A percentile compares a stretch with the other conserved stretches of the same genome.
phyloP scores from a whole-genome alignment of 163 green algal genomes.

The Volvox carteri region DNA sequence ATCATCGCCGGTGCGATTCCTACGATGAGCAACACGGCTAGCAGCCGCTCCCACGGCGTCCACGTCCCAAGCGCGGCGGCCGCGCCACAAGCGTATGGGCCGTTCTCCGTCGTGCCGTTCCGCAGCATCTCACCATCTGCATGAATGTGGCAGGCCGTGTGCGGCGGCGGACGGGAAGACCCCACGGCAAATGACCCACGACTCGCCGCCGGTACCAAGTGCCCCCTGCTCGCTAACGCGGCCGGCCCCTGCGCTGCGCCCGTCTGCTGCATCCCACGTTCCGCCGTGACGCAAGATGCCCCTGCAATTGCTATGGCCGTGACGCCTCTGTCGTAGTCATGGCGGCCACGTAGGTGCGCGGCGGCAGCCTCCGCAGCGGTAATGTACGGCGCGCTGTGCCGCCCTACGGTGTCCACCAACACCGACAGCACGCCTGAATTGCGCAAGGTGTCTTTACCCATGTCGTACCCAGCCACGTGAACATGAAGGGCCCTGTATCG shows the following conservation, averaged over 20 bases:
- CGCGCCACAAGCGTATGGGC: background rate
- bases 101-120: background rate
- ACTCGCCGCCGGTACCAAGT: background rate
- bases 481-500: conserved; percentile 46
- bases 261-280: no score
- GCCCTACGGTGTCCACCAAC: conserved; percentile 17
- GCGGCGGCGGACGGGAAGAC: background rate
- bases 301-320: no score
- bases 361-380: background rate
- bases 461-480: conserved; percentile 42
- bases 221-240: no score
- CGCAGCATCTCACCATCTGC: background rate
- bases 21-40: conserved; percentile 40
- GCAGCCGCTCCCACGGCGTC: conserved; percentile 53
- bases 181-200: background rate
- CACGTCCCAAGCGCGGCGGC: background rate
- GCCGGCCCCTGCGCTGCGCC: no score
- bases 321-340: no score
- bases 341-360: no score
- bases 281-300: no score
- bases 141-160: conserved; percentile 17
- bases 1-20: background rate
- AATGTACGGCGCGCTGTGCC: conserved; percentile 40
- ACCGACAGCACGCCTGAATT: background rate
- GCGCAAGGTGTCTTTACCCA: conserved; percentile 41